Evolutionary conservation across 257 asterid species (phyloP).

Genomic region (Forsythia suspensa): DNA sequence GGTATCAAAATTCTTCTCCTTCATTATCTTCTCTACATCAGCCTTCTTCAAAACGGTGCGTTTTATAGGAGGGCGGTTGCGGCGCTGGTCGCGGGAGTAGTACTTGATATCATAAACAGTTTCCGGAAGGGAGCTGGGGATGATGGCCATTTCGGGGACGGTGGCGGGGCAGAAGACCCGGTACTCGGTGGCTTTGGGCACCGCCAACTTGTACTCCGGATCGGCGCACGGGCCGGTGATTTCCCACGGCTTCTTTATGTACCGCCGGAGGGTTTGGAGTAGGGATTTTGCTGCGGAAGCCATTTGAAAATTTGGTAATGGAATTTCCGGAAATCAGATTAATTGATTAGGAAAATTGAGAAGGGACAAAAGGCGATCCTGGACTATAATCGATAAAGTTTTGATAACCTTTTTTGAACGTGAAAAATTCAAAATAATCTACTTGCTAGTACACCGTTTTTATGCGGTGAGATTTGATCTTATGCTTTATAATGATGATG

Average conservation of each 20-base stretch:
- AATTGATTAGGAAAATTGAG: neutral
- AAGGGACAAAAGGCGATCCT: neutral
- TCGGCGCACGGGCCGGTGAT: constrained; percentile 67
- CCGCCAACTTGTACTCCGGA: constrained; percentile 55
- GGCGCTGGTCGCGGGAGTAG: constrained; percentile 85
- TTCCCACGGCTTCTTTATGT: constrained; percentile 86
- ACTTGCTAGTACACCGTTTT: too few relatives aligned
- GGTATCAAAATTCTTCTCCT: constrained; percentile 61
- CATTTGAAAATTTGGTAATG: constrained; percentile 47
- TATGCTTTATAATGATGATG: too few relatives aligned
- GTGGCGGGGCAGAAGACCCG: constrained; percentile 85
- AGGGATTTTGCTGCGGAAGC: constrained; percentile 67
- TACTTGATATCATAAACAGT: constrained; percentile 94
- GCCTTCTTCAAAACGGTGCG: constrained; percentile 76
- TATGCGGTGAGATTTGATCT: too few relatives aligned
- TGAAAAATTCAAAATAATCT: too few relatives aligned
- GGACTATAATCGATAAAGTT: too few relatives aligned
- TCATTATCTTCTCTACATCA: constrained; percentile 75
- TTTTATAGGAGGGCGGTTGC: constrained; percentile 78
- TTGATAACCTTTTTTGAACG: neutral
- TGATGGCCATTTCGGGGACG: constrained; percentile 49
- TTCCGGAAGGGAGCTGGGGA: constrained; percentile 79
- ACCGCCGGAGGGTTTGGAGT: constrained; percentile 65
- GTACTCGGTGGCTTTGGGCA: constrained; percentile 86
- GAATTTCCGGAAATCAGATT: neutral